These are phyloP conservation scores for Neltuma alba DNA, from an alignment of 306 rosid species.

Conservation along the genomic window DNA sequence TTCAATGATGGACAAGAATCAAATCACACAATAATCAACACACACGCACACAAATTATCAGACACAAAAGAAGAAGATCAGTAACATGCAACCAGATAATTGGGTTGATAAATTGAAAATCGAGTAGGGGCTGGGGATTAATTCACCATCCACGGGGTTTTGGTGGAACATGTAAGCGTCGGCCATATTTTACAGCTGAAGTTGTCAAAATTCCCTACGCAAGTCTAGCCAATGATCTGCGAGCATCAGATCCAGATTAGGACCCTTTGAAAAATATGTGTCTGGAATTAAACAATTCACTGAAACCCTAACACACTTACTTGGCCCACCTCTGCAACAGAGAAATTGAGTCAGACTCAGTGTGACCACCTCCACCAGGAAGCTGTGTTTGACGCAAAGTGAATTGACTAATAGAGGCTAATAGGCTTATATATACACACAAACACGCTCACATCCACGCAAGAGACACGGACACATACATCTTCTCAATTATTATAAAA, in stretches of 20 bases:
- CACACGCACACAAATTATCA: neutral
- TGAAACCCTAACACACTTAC: neutral
- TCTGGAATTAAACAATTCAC: neutral
- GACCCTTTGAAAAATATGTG: neutral
- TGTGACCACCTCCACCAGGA: neutral
- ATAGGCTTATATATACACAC: neutral
- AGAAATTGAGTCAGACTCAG: slow-evolving; percentile 5
- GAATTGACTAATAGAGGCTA: too few relatives aligned
- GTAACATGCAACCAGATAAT: neutral
- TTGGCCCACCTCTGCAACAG: neutral
- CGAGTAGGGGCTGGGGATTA: neutral
- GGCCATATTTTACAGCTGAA: neutral
- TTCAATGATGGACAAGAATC: neutral
- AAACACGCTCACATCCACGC: neutral
- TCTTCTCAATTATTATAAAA: neutral
- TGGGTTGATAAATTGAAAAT: neutral
- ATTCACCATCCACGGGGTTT: neutral
- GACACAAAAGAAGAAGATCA: neutral
- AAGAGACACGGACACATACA: neutral
- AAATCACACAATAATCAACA: neutral
- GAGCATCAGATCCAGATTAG: neutral
- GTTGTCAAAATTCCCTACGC: neutral
- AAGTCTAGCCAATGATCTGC: neutral
- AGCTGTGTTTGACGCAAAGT: neutral
- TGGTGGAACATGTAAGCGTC: neutral